A percentile compares a stretch with the other conserved stretches of the same genome.
These are phyloP conservation scores for Boechera retrofracta DNA, from an alignment of 345 rosid genomes.

Conservation along the genomic window DNA sequence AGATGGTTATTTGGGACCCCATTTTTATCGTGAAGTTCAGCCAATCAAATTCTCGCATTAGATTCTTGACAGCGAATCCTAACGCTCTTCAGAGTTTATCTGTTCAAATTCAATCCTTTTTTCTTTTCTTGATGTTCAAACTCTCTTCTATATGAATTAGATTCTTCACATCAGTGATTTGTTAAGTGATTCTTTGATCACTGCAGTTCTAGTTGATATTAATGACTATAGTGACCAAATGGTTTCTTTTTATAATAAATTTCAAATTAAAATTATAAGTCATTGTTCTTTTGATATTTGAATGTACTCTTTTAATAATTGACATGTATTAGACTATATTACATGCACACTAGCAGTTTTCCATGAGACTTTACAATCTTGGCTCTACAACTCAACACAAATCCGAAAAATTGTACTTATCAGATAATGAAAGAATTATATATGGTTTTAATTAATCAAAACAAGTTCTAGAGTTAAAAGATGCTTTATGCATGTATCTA, in stretches of 20 bases:
- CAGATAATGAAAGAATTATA: not conserved
- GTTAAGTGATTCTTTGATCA: not conserved
- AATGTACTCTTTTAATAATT: not conserved
- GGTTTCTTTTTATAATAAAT: too few species aligned
- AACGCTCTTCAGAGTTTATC: conserved; percentile 48
- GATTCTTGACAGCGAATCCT: conserved; percentile 45
- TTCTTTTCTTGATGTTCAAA: not conserved
- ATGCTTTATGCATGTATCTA: too few species aligned
- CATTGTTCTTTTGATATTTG: not conserved
- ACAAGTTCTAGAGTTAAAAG: not conserved
- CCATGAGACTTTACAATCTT: not conserved
- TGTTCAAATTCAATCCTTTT: not conserved
- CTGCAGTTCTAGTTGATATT: not conserved
- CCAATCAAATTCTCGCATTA: conserved; percentile 48
- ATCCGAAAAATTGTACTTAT: not conserved
- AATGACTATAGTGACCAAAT: not conserved
- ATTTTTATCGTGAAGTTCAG: not conserved
- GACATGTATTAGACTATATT: not conserved
- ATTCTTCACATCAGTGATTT: conserved; percentile 8
- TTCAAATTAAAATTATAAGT: not conserved
- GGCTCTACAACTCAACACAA: not conserved
- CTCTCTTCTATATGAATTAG: conserved; percentile 1
- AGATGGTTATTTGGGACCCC: conserved; percentile 15
- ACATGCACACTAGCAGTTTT: not conserved
- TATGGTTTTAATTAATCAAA: not conserved